Base-by-base conservation (phyloP, 306 rosid genomes). In the Casuarina equisetifolia region DNA sequence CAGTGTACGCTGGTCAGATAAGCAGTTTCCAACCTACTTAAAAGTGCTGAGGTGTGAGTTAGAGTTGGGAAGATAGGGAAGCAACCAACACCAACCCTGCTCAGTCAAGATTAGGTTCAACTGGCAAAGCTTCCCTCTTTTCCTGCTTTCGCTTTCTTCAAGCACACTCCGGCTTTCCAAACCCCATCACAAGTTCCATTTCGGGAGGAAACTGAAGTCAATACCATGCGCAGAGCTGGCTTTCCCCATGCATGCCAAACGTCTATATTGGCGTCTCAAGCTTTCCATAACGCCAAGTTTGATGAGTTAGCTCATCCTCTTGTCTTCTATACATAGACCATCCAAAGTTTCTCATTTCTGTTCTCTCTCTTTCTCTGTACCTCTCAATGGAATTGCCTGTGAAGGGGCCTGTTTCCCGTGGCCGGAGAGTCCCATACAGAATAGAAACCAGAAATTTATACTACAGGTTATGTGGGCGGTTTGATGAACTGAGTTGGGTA, bases 271-370 rank as follows among this genome's bases (percentile, higher is more conserved):
- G 71, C 80, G 81, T 85, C 80, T 79, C 77, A 71, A 20, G 69
- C 73, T 72, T 76, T 78, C 59, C 80, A 81, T 20, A 19, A 74
- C 78, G 66, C 69, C 51, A 2, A 86, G 82, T 86, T 91, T 89
- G 97, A 93, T 94, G 84, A 57, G 97, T 91, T 94, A 88, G 98
- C 84, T 92, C 86, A 94, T 89, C 98, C 82, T 76, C 89, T 82
- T 68, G 64, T 83, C 57, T 73, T 77, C 69, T 42, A 69, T 71
- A 19, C 75, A 15, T 70, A 72, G 45, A 44, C 76, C 19, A 16
- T 69, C 81, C 52, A 70, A 49, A 75, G 61, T 52, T 85, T 53
- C 76, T 74, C 59, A 85, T 38, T 73, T 52, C 17, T 25, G 42
- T 62, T 69, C 86, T 82, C 66, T 77, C 84, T 51, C 85, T 76